Evolutionary conservation across 495 filamentous ascomycete species (phyloP), one percentile per base, ranked within the genome.

Genomic region (Cenococcum geophilum): DNA sequence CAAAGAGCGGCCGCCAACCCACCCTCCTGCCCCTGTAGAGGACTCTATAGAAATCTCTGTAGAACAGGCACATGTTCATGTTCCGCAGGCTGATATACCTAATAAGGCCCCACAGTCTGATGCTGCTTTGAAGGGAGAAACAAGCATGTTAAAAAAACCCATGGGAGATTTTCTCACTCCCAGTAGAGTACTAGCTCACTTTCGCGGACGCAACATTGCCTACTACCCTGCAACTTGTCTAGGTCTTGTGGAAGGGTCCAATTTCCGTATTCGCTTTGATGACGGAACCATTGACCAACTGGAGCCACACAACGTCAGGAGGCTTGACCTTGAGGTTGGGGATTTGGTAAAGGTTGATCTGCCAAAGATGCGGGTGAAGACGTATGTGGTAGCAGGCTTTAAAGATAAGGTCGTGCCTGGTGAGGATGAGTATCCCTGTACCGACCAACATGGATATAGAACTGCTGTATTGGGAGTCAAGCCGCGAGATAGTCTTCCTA

Each of bases 161-260:
- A 45, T 20, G 1, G 62, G 52, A 34, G 40, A 53, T 14, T 9
- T 50, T 18, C 45, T 64, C 16, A 55, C 55, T 18, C 70, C 71
- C 12, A 67, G 67, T 58, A 51, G 76, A 11, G 65, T 78, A 20
- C 68, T 78, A 40, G 76, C 76, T n/a, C 61, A 64, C 11, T 77
- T 75, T 66, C 73, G 71, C 45, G 68, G 74, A 14, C 3, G 49
- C 8, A 65, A 40, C 62, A 65, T 59, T 43, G 59, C 47, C 32
- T 78, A 66, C 64, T 77, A 73, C 49, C 73, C 76, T 5, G 76
- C 76, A 9, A 75, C 72, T 0, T 77, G 73, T 56, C 58, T 76
- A 18, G 66, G 59, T 52, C 48, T 32, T 36, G 55, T 57, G 10
- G 62, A 63, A 22, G 27, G 27, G 10, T 35, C 4, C 10, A 57